phyloP scores from a whole-genome alignment of 2,329 filamentous ascomycete species.

The Zymoseptoria pseudotritici region DNA sequence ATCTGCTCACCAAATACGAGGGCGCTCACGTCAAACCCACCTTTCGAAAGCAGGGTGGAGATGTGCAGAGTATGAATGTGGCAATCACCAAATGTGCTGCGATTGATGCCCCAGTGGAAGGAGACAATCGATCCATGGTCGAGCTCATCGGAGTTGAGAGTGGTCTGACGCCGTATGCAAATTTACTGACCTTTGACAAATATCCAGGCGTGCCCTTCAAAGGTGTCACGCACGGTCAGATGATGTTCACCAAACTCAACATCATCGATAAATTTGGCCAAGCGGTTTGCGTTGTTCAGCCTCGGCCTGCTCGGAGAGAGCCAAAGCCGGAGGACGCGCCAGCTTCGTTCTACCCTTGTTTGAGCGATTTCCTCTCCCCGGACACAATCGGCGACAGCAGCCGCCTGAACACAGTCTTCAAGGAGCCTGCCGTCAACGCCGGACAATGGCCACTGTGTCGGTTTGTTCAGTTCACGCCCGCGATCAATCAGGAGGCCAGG shows the following conservation, averaged over 20 bases:
- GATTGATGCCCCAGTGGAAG: background rate
- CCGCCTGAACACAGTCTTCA: too few relatives aligned
- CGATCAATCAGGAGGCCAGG: constrained; percentile 25
- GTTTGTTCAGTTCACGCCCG: constrained; percentile 18
- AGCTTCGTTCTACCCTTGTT: constrained; percentile 16
- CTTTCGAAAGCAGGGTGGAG: background rate
- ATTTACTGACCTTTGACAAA: background rate
- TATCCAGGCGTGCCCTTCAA: constrained; percentile 32
- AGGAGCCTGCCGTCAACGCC: background rate
- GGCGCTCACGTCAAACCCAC: constrained; percentile 6
- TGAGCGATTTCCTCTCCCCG: constrained; percentile 13
- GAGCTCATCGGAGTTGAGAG: constrained; percentile 1
- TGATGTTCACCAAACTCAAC: constrained; percentile 37
- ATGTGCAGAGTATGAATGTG: background rate
- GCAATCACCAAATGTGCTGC: background rate
- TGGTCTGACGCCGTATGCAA: constrained; percentile 1
- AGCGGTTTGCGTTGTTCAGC: background rate
- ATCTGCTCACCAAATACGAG: constrained; percentile 1
- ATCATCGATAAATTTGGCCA: constrained; percentile 7
- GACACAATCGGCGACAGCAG: background rate
- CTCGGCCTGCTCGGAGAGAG: constrained; percentile 29
- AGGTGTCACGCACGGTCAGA: constrained; percentile 43
- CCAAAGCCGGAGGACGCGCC: constrained; percentile 8
- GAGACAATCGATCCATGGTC: background rate
- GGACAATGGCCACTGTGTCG: background rate